Evolutionary conservation across 106 monocot species (phyloP), one percentile per base, ranked within the genome.

Genomic region (Narthecium ossifragum): DNA sequence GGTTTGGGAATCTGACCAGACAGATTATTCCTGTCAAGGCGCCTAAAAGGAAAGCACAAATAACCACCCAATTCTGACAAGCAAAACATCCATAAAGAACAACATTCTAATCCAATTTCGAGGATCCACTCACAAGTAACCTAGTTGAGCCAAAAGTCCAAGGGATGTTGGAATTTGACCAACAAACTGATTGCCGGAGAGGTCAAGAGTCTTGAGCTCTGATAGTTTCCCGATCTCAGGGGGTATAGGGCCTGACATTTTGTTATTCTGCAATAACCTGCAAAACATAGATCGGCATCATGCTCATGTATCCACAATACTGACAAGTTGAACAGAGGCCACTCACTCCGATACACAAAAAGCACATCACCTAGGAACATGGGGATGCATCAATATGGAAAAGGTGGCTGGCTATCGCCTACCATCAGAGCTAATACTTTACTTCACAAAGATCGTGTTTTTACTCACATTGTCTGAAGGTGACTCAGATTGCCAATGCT

Each of bases 251-350:
- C 96, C 90, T 28, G 69, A 73, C 79, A 96, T 67, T 64, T 68
- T 69, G 64, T 96, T 96, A 55, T 90, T 86, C 40, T 90, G 86
- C 57, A 96, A 68, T 31, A 90, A 68, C 83, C 94, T 94, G 75
- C 7, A 71, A 62, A 31, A 50, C 31, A 45, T 15, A 46, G 14
- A 49, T n/a, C n/a, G n/a, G n/a, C n/a, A n/a, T n/a, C n/a, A n/a
- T n/a, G n/a, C n/a, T n/a, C n/a, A n/a, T n/a, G n/a, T n/a, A n/a
- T n/a, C n/a, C n/a, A n/a, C n/a, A n/a, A n/a, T n/a, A n/a, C n/a
- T n/a, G n/a, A n/a, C n/a, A n/a, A n/a, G n/a, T n/a, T n/a, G n/a
- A n/a, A n/a, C n/a, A n/a, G n/a, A n/a, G n/a, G n/a, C n/a, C n/a
- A n/a, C n/a, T n/a, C n/a, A n/a, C n/a, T n/a, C n/a, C n/a, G n/a